Percentiles rank a stretch among this genome's conserved stretches.
Conservation (phyloP, 345 rosid species). For the Conringia planisiliqua region DNA sequence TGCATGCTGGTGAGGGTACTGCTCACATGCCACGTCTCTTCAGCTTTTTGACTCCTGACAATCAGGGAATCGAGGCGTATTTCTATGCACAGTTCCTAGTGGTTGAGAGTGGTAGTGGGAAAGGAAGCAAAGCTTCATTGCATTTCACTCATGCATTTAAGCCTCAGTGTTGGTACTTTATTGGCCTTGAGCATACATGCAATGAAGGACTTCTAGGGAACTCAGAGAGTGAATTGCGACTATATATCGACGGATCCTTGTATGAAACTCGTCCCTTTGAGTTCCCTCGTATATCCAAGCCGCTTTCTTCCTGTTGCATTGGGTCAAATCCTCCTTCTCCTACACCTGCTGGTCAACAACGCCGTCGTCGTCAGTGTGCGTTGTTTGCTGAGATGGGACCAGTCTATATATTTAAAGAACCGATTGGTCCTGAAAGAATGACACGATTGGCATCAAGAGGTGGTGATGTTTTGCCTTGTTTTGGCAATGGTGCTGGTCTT, state of each 20-base stretch:
- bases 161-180: constrained; percentile 97
- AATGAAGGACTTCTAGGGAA: constrained; percentile 83
- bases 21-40: constrained; percentile 96
- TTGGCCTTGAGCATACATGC: constrained; percentile 82
- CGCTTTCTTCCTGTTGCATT: constrained; percentile 93
- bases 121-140: constrained; percentile 80
- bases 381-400: constrained; percentile 99
- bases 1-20: constrained; percentile 94
- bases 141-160: constrained; percentile 98
- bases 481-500: constrained; percentile 86
- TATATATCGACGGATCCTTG: constrained; percentile 85
- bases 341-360: constrained; percentile 73
- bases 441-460: constrained; percentile 80
- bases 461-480: constrained; percentile 81
- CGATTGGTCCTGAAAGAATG: constrained; percentile 92
- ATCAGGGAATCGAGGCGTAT: constrained; percentile 91
- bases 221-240: constrained; percentile 81
- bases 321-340: constrained; percentile 90
- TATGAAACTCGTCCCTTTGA: constrained; percentile 90
- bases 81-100: constrained; percentile 97
- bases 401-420: constrained; percentile 87
- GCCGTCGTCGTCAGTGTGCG: constrained; percentile 94
- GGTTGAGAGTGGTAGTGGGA: constrained; percentile 85
- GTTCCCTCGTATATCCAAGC: constrained; percentile 83
- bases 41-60: constrained; percentile 90